phyloP scores from a whole-genome alignment of 768 basidiomycete genomes.

The Amanita exitialis region DNA sequence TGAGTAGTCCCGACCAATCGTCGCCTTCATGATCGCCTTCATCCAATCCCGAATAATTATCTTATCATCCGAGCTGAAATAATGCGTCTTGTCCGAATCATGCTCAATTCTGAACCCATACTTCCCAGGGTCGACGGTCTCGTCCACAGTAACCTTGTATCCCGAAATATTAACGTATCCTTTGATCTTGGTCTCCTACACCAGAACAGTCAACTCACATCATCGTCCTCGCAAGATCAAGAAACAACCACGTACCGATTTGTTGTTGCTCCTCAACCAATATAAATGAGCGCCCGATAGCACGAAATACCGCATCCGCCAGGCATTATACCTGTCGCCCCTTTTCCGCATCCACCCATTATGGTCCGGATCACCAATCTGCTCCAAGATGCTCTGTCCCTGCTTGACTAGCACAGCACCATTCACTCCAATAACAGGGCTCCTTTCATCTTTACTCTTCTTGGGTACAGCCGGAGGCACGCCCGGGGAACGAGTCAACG shows the following conservation, averaged over 20 bases:
- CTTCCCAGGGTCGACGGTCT: constrained; percentile 82
- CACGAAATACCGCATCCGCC: constrained; percentile 89
- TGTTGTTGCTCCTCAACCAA: constrained; percentile 68
- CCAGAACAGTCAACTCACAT: not conserved
- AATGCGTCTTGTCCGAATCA: constrained; percentile 78
- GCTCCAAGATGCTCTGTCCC: constrained; percentile 72
- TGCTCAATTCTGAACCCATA: constrained; percentile 96
- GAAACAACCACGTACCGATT: constrained; percentile 28
- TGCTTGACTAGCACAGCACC: constrained; percentile 26
- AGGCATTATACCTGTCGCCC: constrained; percentile 84
- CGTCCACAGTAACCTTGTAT: constrained; percentile 89
- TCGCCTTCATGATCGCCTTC: constrained; percentile 99
- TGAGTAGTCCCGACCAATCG: constrained; percentile 87
- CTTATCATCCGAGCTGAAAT: constrained; percentile 89
- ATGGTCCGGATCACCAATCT: constrained; percentile 87
- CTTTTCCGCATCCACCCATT: constrained; percentile 95
- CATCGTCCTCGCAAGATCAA: no score
- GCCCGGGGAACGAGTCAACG: constrained; percentile 18
- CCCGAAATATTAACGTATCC: constrained; percentile 90
- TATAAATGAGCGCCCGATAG: constrained; percentile 91
- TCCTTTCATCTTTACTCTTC: not conserved
- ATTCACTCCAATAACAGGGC: constrained; percentile 4
- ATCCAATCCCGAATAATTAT: constrained; percentile 89
- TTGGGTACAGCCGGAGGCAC: constrained; percentile 11
- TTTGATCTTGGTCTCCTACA: constrained; percentile 87